phyloP scores from a whole-genome alignment of 768 basidiomycete species.

The Russula brevipes region DNA sequence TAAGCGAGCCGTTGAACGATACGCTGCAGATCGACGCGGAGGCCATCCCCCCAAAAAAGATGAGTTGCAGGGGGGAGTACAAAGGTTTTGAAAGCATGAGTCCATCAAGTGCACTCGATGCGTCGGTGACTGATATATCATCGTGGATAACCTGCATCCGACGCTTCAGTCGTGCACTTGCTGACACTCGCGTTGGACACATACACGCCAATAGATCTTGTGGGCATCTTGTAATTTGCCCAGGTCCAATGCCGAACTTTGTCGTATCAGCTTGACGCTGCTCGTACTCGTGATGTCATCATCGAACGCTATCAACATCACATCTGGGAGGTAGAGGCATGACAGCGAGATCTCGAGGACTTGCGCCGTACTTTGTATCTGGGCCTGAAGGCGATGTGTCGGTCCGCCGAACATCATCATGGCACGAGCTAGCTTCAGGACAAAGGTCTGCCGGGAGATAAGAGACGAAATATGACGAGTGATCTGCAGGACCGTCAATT shows the following conservation, averaged over 20 bases:
- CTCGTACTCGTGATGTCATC: slow-evolving; percentile 76
- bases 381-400: slow-evolving; percentile 74
- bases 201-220: slow-evolving; percentile 66
- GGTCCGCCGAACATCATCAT: slow-evolving; percentile 91
- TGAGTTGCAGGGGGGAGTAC: slow-evolving; percentile 55
- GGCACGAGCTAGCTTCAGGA: slow-evolving; percentile 75
- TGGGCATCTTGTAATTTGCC: slow-evolving; percentile 71
- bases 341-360: slow-evolving; percentile 72
- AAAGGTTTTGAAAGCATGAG: slow-evolving; percentile 64
- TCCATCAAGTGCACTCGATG: slow-evolving; percentile 59
- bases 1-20: slow-evolving; percentile 68
- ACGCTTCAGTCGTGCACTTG: not conserved
- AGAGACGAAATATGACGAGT: slow-evolving; percentile 81
- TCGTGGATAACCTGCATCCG: slow-evolving; percentile 74
- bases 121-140: slow-evolving; percentile 66
- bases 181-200: slow-evolving; percentile 15
- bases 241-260: slow-evolving; percentile 65
- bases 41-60: slow-evolving; percentile 73
- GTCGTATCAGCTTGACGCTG: slow-evolving; percentile 74
- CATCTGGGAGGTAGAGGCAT: slow-evolving; percentile 71
- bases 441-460: slow-evolving; percentile 75
- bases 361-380: slow-evolving; percentile 71
- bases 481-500: slow-evolving; percentile 42
- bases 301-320: slow-evolving; percentile 78
- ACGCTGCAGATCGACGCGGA: slow-evolving; percentile 69